These are phyloP conservation scores for Chlorella sp. DNA, from an alignment of 139 green algal species.

Conservation along the genomic window DNA sequence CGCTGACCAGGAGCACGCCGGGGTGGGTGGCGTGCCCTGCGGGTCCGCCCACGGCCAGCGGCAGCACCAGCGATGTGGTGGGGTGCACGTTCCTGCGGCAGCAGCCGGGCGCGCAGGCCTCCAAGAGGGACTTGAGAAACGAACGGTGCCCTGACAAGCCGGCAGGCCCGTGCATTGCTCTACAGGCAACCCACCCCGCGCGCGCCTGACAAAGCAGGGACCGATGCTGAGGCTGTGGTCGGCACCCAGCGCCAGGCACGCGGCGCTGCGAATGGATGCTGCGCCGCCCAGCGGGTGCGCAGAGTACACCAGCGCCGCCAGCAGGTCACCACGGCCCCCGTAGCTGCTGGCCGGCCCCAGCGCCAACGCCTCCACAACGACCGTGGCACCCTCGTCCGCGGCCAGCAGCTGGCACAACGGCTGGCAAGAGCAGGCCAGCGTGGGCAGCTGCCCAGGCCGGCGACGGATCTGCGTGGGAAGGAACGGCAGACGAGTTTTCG, in stretches of 20 bases:
- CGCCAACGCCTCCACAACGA: not conserved
- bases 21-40: not conserved
- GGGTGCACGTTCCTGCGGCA: slow-evolving; percentile 8
- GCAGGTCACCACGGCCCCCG: not conserved
- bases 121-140: not conserved
- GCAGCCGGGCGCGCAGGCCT: not conserved
- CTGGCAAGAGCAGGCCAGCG: not conserved
- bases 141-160: not conserved
- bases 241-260: slow-evolving; percentile 14
- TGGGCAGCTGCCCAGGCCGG: not conserved
- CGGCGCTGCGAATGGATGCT: not conserved
- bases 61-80: slow-evolving; percentile 2
- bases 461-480: not conserved
- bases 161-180: not conserved
- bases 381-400: not conserved
- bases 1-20: not conserved
- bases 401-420: not conserved
- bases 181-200: not conserved
- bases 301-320: not conserved
- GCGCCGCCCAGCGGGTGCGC: slow-evolving; percentile 2
- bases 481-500: too few relatives aligned
- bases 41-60: not conserved
- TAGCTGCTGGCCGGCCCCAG: slow-evolving; percentile 4
- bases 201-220: slow-evolving; percentile 16
- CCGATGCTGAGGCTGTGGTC: not conserved